Evolutionary conservation across 164 flowering plant genomes (phyloP).

Genomic region (Amborella trichopoda): DNA sequence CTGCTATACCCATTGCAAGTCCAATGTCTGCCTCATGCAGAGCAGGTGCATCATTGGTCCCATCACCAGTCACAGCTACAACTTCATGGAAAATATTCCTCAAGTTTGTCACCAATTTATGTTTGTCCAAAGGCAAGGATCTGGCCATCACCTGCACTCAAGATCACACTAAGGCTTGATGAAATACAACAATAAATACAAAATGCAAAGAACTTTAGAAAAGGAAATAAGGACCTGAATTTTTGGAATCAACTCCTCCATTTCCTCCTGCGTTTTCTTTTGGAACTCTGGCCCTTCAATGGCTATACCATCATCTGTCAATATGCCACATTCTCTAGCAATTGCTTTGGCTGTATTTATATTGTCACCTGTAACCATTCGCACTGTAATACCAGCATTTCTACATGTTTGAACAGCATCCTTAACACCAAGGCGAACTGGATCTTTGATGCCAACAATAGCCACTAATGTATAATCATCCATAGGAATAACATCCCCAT

Average conservation of each 20-base stretch:
- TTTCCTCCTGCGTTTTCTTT: slow-evolving; percentile 14
- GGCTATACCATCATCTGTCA: slow-evolving; percentile 31
- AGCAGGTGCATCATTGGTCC: slow-evolving; percentile 28
- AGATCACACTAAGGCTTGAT: too few species aligned
- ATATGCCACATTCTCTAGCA: slow-evolving; percentile 48
- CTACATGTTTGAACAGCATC: slow-evolving; percentile 34
- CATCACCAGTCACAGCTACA: slow-evolving; percentile 30
- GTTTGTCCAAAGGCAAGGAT: slow-evolving; percentile 24
- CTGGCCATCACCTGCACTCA: slow-evolving; percentile 23
- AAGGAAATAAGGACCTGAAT: slow-evolving; percentile 22
- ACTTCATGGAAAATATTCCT: slow-evolving; percentile 15
- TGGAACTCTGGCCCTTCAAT: slow-evolving; percentile 39
- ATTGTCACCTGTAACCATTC: slow-evolving; percentile 50
- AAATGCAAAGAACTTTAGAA: too few species aligned
- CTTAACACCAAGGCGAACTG: slow-evolving; percentile 38
- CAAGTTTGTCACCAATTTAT: slow-evolving; percentile 16
- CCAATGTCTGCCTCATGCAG: slow-evolving; percentile 25
- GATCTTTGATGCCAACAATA: slow-evolving; percentile 47
- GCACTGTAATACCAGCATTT: slow-evolving; percentile 36
- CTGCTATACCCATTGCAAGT: slow-evolving; percentile 26
- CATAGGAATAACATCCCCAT: slow-evolving; percentile 18
- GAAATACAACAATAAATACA: too few species aligned
- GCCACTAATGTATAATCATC: slow-evolving; percentile 34
- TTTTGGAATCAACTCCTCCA: slow-evolving; percentile 21
- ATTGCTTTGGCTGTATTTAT: slow-evolving; percentile 42